A percentile compares a stretch with the other conserved stretches of the same genome.
These are phyloP conservation scores for Bocquillonia castaneifolia DNA, from an alignment of 441 rosid species.

Conservation along the genomic window DNA sequence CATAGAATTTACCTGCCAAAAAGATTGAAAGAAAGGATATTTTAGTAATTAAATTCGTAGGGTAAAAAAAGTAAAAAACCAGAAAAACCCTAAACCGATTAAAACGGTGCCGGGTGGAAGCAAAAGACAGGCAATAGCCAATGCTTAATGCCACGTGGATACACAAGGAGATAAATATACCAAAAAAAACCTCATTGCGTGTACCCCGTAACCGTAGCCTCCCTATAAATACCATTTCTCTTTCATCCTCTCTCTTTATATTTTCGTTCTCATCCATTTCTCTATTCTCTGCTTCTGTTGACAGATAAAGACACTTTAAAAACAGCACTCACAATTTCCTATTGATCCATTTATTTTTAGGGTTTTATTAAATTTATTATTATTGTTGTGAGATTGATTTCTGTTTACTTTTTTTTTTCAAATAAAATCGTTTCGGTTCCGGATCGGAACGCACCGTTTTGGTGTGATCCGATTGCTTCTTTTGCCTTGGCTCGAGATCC, in stretches of 20 bases:
- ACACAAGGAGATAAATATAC: conserved; percentile 12
- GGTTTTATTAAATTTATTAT: conserved; percentile 13
- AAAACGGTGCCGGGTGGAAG: conserved; percentile 18
- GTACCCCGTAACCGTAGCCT: conserved; percentile 56
- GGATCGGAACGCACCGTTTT: conserved; percentile 23
- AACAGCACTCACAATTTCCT: conserved; percentile 19
- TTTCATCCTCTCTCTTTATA: background rate
- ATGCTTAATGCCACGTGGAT: conserved; percentile 38
- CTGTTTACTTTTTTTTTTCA: background rate
- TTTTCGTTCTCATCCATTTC: conserved; percentile 44
- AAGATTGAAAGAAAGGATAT: conserved; percentile 14
- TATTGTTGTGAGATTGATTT: background rate
- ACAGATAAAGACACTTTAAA: conserved; percentile 11
- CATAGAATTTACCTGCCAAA: too few relatives aligned
- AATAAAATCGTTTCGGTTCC: background rate
- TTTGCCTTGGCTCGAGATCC: conserved; percentile 85
- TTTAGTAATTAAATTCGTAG: conserved; percentile 10
- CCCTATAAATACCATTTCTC: conserved; percentile 47
- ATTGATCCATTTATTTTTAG: conserved; percentile 23
- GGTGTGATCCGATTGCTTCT: conserved; percentile 42
- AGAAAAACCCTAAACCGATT: conserved; percentile 27
- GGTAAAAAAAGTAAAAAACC: background rate
- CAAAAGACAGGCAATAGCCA: conserved; percentile 18
- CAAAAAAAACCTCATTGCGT: conserved; percentile 39
- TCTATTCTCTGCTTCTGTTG: background rate